phyloP scores from a whole-genome alignment of 2,329 filamentous ascomycete species.

The Monilinia laxa region DNA sequence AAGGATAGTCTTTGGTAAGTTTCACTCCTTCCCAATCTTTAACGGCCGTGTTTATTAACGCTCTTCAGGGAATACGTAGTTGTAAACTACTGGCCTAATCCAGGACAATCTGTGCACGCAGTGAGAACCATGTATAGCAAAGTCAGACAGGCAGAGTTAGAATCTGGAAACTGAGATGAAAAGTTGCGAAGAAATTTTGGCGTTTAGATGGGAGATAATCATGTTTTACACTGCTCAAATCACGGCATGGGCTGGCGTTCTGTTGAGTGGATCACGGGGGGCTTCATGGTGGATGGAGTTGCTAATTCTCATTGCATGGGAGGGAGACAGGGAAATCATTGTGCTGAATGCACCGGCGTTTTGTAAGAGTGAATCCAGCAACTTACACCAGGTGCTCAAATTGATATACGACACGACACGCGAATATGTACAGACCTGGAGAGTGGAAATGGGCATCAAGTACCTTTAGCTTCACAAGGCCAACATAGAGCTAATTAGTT shows the following conservation, averaged over 20 bases:
- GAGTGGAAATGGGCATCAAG: background rate
- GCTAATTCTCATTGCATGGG: conserved; percentile 15
- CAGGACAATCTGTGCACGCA: conserved; percentile 34
- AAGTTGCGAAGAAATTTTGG: conserved; percentile 6
- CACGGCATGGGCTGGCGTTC: conserved; percentile 15
- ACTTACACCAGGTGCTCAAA: background rate
- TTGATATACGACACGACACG: conserved; percentile 15
- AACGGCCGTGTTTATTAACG: conserved; percentile 26
- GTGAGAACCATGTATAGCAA: conserved; percentile 38
- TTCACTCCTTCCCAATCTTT: background rate
- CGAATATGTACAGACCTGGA: conserved; percentile 9
- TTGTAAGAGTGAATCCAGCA: conserved; percentile 4
- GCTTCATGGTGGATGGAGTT: conserved; percentile 12
- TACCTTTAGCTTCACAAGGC: background rate
- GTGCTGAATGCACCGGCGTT: conserved; percentile 18
- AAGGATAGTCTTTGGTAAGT: conserved; percentile 39
- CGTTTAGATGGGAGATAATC: conserved; percentile 16
- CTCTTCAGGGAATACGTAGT: conserved; percentile 39
- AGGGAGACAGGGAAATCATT: conserved; percentile 8
- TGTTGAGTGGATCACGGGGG: conserved; percentile 7
- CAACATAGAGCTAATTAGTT: conserved; percentile 4
- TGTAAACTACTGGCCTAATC: conserved; percentile 37
- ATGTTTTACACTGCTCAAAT: conserved; percentile 17
- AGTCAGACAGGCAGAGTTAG: conserved; percentile 29
- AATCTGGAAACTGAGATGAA: conserved; percentile 6